phyloP scores from a whole-genome alignment of 352 stramenopile genomes.

The Phytophthora niederhauseri region DNA sequence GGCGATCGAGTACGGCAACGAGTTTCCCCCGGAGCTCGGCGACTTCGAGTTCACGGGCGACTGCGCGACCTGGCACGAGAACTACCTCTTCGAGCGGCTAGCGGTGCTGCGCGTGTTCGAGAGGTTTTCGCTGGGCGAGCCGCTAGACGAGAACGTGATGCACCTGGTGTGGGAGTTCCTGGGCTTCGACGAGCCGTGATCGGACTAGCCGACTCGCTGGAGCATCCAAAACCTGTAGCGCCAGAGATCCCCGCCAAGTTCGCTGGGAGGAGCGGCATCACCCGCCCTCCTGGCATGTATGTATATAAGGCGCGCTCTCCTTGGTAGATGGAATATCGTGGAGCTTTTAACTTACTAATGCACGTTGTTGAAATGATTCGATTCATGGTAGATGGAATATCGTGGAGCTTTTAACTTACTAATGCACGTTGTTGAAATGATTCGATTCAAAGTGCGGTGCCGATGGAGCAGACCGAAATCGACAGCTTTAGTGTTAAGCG shows the following conservation, averaged over 20 bases:
- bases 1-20: conserved; percentile 61
- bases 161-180: conserved; percentile 62
- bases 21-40: conserved; percentile 53
- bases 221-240: conserved; percentile 28
- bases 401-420: conserved; percentile 36
- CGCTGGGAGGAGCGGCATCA: neutral
- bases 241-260: conserved; percentile 22
- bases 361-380: conserved; percentile 20
- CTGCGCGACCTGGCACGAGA: conserved; percentile 47
- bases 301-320: conserved; percentile 39
- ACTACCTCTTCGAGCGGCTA: conserved; percentile 54
- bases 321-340: conserved; percentile 32
- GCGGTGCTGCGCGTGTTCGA: conserved; percentile 57
- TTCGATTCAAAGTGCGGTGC: neutral
- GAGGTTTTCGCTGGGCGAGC: conserved; percentile 43
- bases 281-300: conserved; percentile 22
- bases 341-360: conserved; percentile 41
- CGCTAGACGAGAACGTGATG: conserved; percentile 51
- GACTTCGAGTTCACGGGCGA: conserved; percentile 60
- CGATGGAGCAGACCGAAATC: no score
- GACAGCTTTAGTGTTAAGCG: no score
- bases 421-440: conserved; percentile 31
- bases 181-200: conserved; percentile 49
- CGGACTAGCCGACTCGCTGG: conserved; percentile 16
- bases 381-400: conserved; percentile 28